phyloP scores from a whole-genome alignment of 352 stramenopile genomes.

The Phytopythium cucurbitacearum region DNA sequence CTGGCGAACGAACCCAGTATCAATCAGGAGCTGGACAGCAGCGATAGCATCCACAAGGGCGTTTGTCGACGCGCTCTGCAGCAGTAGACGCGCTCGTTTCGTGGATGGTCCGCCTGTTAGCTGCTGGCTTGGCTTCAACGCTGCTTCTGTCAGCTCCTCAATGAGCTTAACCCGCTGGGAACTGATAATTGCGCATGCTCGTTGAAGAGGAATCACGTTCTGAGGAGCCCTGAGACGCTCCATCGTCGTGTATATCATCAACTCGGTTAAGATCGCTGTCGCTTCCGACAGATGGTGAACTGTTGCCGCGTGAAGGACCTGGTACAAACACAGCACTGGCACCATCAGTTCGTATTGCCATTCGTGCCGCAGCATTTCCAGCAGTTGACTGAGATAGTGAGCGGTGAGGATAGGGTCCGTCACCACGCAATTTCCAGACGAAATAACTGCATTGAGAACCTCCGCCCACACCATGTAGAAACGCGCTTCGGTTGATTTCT shows the following conservation, averaged over 20 bases:
- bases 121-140: too few species aligned
- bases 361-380: conserved; percentile 28
- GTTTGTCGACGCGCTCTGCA: neutral
- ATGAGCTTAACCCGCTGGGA: too few species aligned
- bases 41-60: conserved; percentile 23
- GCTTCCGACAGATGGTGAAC: conserved; percentile 20
- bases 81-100: neutral
- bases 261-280: conserved; percentile 51
- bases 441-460: conserved; percentile 18
- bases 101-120: too few species aligned
- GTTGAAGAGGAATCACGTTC: too few species aligned
- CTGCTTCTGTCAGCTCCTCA: too few species aligned
- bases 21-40: conserved; percentile 29
- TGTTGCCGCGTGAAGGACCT: conserved; percentile 41
- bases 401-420: conserved; percentile 46
- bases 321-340: conserved; percentile 42
- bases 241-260: conserved; percentile 40
- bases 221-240: conserved; percentile 13
- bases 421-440: conserved; percentile 14
- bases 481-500: conserved; percentile 25
- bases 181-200: too few species aligned
- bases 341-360: conserved; percentile 30
- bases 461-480: conserved; percentile 52
- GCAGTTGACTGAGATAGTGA: conserved; percentile 40
- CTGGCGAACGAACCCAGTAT: conserved; percentile 52